phyloP scores from a whole-genome alignment of 1,284 basidiomycete species.

The Xerocomus minutiporus region DNA sequence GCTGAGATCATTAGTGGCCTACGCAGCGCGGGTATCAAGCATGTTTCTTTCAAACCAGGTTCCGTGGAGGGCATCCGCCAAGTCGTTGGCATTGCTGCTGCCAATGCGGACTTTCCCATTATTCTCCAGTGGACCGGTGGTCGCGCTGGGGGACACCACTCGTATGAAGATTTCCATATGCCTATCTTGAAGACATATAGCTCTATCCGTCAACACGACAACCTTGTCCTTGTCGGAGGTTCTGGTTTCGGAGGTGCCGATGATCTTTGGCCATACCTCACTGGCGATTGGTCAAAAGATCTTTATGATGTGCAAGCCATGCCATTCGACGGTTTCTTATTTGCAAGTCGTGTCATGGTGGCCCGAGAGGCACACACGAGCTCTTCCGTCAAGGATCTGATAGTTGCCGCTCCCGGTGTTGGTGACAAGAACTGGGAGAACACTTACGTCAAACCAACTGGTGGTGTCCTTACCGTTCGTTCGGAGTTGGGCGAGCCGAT shows the following conservation, averaged over 20 bases:
- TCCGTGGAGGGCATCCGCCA: conserved; percentile 96
- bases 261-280: conserved; percentile 96
- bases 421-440: conserved; percentile 91
- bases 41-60: conserved; percentile 96
- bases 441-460: conserved; percentile 91
- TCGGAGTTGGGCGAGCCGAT: conserved; percentile 99
- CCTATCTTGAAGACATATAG: conserved; percentile 90
- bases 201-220: conserved; percentile 82
- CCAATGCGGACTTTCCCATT: conserved; percentile 96
- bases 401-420: conserved; percentile 92
- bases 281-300: conserved; percentile 89
- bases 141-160: conserved; percentile 98
- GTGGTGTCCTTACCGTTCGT: conserved; percentile 93
- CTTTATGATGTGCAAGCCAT: conserved; percentile 88
- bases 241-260: conserved; percentile 95
- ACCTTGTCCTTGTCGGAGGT: conserved; percentile 91
- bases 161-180: conserved; percentile 98
- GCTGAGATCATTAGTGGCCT: conserved; percentile 86
- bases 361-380: conserved; percentile 97
- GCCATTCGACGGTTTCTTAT: conserved; percentile 98
- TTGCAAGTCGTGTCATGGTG: conserved; percentile 95
- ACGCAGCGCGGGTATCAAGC: conserved; percentile 80
- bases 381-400: conserved; percentile 92
- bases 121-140: conserved; percentile 99
- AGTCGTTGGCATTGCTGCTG: conserved; percentile 91